Base-by-base conservation (phyloP, 331 rosid genomes). In the Quercus phellos region DNA sequence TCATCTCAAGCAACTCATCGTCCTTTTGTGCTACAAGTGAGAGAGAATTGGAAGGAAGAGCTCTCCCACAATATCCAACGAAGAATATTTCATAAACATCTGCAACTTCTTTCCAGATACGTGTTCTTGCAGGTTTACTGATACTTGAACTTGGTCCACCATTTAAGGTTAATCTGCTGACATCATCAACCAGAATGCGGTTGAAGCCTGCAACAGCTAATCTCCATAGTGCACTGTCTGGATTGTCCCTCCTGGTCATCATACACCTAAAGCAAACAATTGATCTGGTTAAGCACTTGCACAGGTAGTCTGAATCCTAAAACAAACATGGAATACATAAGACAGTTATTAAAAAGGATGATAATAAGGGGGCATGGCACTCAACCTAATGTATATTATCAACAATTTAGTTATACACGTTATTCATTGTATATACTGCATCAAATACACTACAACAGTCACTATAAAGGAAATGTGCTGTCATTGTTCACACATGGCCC, bases 221-320 rank as follows among this genome's bases (percentile, higher is more conserved):
- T 87, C 99, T 85, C 99, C 99, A 94, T 76, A 94, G 91, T 78
- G 92, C 83, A 85, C 92, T 77, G 74, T 92, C 92, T 51, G 97
- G 95, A 84, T 87, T 87, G 69, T 94, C 99, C 85, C 99, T 90
- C 89, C 99, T 89, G 78, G 97, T 94, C 46, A 89, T 94, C 99
- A 94, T 92, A 78, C 97, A 94, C 88, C 99, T 94, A 84, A 79
- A 71, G 80, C 68, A 46, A 53, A 63, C 72, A 74, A 73, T 73
- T 24, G 64, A 74, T 17, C 43, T 66, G 10, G 77, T 82, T 68
- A 70, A 51, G 56, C 75, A 51, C 79, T 75, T 56, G 71, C 38
- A 70, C 29, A 75, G 17, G 53, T 54, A 50, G 35, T 72, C 42
- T 26, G 24, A 68, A 30, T 56, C 29, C 54, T 22, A 50, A 58